These are phyloP conservation scores for Corchorus capsularis DNA, from an alignment of 345 rosid genomes.

Conservation along the genomic window DNA sequence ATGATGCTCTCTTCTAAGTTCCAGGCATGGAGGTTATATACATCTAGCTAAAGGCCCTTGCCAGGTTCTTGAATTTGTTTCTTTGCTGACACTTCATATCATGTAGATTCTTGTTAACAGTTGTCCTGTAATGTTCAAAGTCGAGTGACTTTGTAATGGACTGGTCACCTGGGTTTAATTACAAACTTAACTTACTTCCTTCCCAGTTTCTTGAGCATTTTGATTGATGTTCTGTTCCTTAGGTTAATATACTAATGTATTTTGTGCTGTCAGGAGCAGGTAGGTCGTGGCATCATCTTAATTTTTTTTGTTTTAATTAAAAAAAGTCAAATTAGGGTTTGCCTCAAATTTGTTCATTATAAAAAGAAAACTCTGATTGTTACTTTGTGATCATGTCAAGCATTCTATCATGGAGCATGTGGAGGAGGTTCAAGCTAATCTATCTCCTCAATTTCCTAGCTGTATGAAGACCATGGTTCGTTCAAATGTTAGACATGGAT, in stretches of 20 bases:
- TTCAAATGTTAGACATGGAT: slow-evolving; percentile 65
- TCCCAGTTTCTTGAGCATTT: not conserved
- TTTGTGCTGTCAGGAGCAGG: not conserved
- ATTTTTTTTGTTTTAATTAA: not conserved
- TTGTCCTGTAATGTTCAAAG: not conserved
- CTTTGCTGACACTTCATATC: not conserved
- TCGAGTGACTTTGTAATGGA: not conserved
- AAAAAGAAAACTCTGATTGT: slow-evolving; percentile 32
- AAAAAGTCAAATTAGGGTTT: not conserved
- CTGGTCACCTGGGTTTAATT: not conserved
- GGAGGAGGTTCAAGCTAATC: slow-evolving; percentile 49
- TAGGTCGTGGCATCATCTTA: not conserved
- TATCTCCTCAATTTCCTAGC: slow-evolving; percentile 51
- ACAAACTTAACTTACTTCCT: not conserved
- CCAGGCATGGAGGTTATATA: not conserved
- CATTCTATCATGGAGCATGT: slow-evolving; percentile 47
- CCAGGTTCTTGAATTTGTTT: not conserved
- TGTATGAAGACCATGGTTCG: slow-evolving; percentile 60
- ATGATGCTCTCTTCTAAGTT: not conserved
- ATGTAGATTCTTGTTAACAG: not conserved
- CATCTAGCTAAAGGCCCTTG: not conserved
- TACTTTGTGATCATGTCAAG: slow-evolving; percentile 29
- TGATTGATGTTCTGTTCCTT: slow-evolving; percentile 4
- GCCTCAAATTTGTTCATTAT: not conserved
- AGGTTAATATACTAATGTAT: not conserved